Evolutionary conservation across 257 asterid species (phyloP).

Genomic region (Plantago major): DNA sequence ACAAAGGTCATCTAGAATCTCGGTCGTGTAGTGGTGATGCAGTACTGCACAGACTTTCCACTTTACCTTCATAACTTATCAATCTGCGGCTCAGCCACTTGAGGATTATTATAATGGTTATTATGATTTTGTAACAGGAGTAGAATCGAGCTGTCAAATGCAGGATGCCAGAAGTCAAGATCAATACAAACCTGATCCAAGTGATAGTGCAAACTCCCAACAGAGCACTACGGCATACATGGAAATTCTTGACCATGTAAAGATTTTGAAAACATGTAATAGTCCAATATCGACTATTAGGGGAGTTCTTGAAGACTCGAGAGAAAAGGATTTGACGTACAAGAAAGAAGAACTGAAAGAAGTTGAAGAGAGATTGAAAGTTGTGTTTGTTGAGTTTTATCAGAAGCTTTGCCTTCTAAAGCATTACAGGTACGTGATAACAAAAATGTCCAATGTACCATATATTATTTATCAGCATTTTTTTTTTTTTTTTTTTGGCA

Average conservation of each 20-base stretch:
- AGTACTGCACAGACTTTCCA: conserved; percentile 23
- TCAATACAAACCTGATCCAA: conserved; percentile 19
- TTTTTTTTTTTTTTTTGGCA: neutral
- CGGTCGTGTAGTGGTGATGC: conserved; percentile 30
- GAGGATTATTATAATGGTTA: conserved; percentile 19
- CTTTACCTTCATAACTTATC: conserved; percentile 16
- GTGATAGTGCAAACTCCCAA: conserved; percentile 19
- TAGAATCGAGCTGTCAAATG: conserved; percentile 26
- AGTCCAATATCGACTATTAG: conserved; percentile 67
- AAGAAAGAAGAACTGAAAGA: conserved; percentile 53
- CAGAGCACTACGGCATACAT: conserved; percentile 23
- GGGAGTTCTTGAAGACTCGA: conserved; percentile 55
- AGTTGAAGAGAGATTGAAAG: conserved; percentile 58
- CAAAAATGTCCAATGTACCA: neutral
- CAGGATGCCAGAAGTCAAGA: conserved; percentile 20
- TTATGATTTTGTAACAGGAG: conserved; percentile 21
- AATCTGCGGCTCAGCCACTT: conserved; percentile 14
- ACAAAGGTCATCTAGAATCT: conserved; percentile 19
- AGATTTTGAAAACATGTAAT: conserved; percentile 50
- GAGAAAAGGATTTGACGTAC: conserved; percentile 46
- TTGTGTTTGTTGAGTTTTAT: conserved; percentile 55
- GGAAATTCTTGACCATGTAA: conserved; percentile 63
- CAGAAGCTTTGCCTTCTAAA: conserved; percentile 70
- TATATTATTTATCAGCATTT: conserved; percentile 5
- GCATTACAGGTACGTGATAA: conserved; percentile 49